Percentiles rank a stretch among this genome's conserved stretches.
phyloP scores from a whole-genome alignment of 495 filamentous ascomycete genomes.

The Cercophora newfieldiana region DNA sequence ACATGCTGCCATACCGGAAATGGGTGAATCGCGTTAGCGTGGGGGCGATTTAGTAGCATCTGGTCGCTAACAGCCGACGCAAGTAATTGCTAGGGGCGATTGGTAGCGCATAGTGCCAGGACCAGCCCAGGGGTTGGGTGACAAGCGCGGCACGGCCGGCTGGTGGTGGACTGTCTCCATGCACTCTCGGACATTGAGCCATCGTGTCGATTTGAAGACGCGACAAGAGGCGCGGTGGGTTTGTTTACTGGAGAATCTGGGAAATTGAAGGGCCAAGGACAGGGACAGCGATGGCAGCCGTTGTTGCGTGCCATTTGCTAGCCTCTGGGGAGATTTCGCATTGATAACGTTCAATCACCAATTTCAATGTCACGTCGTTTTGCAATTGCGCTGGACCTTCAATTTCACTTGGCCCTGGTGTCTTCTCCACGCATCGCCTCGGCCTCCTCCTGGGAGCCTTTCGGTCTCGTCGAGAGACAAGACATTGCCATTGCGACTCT shows the following conservation, averaged over 20 bases:
- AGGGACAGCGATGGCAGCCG: background rate
- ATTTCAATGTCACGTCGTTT: background rate
- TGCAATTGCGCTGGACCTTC: background rate
- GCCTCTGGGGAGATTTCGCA: background rate
- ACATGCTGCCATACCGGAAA: constrained; percentile 1
- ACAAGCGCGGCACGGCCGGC: background rate
- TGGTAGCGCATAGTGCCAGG: constrained; percentile 2
- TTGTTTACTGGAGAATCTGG: background rate
- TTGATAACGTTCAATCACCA: constrained; percentile 7
- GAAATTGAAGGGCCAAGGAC: background rate
- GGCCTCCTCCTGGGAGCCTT: background rate
- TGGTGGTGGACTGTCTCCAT: constrained; percentile 1
- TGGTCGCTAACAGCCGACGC: background rate
- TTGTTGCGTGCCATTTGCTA: background rate
- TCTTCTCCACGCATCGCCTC: background rate
- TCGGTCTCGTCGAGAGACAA: background rate
- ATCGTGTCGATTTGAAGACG: constrained; percentile 5
- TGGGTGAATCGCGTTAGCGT: background rate
- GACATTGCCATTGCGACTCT: background rate
- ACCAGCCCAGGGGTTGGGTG: background rate
- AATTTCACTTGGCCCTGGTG: background rate
- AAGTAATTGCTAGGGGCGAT: background rate
- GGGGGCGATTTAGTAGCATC: background rate
- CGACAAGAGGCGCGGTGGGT: background rate
- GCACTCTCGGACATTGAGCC: constrained; percentile 6